Evolutionary conservation across 192 early-diverging fungal genomes (phyloP).

Genomic region (Anaeromyces robustus): DNA sequence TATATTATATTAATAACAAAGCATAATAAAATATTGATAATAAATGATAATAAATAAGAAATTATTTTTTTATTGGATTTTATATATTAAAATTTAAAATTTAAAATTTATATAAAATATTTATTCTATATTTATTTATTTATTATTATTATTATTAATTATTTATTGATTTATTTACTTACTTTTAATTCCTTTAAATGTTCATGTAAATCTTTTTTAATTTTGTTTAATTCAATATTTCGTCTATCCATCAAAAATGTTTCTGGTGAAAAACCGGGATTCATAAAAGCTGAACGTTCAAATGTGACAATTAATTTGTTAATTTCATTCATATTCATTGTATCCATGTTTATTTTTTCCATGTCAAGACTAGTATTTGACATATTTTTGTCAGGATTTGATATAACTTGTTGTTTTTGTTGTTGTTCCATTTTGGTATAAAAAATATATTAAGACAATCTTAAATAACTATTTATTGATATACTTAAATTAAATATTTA

Average conservation of each 20-base stretch:
- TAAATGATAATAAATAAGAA: too few relatives aligned
- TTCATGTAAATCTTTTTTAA: not conserved
- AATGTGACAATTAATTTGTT: not conserved
- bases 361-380: not conserved
- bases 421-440: not conserved
- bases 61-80: too few relatives aligned
- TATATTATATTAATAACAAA: too few relatives aligned
- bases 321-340: not conserved
- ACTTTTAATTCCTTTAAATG: not conserved
- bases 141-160: too few relatives aligned
- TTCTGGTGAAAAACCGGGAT: not conserved
- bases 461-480: too few relatives aligned
- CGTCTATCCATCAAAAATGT: not conserved
- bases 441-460: too few relatives aligned
- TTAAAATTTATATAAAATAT: too few relatives aligned
- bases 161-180: too few relatives aligned
- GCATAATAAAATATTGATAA: too few relatives aligned
- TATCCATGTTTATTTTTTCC: not conserved
- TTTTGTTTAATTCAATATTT: not conserved
- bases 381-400: not conserved
- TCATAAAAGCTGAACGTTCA: not conserved
- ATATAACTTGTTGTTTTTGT: not conserved
- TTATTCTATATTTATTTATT: too few relatives aligned
- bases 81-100: too few relatives aligned
- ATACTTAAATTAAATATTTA: too few relatives aligned